A percentile compares a stretch with the other conserved stretches of the same genome.
Evolutionary conservation across 1,284 basidiomycete species (phyloP).

Genomic region (Coniferiporia weirii): DNA sequence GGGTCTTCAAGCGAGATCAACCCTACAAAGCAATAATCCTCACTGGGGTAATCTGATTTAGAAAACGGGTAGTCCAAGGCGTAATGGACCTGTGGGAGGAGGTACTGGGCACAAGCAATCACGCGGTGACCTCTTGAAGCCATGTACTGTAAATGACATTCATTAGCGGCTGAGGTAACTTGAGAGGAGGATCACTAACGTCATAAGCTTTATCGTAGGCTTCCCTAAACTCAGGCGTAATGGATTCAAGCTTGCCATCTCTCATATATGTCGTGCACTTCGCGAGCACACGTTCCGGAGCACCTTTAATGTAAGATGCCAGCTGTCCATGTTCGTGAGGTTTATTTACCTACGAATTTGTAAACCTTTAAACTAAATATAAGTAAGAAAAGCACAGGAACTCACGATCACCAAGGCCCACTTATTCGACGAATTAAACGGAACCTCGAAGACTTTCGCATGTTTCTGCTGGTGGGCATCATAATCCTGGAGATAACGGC

Average conservation of each 20-base stretch:
- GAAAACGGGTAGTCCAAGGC: conserved; percentile 45
- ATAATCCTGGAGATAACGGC: conserved; percentile 46
- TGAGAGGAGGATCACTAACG: conserved; percentile 29
- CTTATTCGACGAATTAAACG: conserved; percentile 69
- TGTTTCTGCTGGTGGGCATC: conserved; percentile 47
- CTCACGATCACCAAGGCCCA: conserved; percentile 65
- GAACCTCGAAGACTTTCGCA: conserved; percentile 61
- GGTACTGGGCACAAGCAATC: conserved; percentile 59
- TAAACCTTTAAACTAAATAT: background rate
- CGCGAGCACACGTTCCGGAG: conserved; percentile 60
- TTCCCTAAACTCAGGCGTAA: conserved; percentile 50
- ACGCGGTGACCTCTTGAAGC: conserved; percentile 66
- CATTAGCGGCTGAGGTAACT: background rate
- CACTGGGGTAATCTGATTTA: conserved; percentile 51
- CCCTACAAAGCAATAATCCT: conserved; percentile 57
- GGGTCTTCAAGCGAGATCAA: conserved; percentile 65
- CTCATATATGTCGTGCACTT: conserved; percentile 58
- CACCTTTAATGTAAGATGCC: conserved; percentile 59
- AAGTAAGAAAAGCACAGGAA: conserved; percentile 9
- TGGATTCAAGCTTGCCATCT: conserved; percentile 42
- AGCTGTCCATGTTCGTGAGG: conserved; percentile 42
- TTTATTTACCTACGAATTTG: conserved; percentile 45
- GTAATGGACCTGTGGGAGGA: conserved; percentile 46
- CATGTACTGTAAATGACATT: conserved; percentile 48
- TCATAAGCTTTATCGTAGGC: conserved; percentile 58